These are phyloP conservation scores for Zea mays DNA, from an alignment of 176 grass and related monocot species.

Conservation along the genomic window DNA sequence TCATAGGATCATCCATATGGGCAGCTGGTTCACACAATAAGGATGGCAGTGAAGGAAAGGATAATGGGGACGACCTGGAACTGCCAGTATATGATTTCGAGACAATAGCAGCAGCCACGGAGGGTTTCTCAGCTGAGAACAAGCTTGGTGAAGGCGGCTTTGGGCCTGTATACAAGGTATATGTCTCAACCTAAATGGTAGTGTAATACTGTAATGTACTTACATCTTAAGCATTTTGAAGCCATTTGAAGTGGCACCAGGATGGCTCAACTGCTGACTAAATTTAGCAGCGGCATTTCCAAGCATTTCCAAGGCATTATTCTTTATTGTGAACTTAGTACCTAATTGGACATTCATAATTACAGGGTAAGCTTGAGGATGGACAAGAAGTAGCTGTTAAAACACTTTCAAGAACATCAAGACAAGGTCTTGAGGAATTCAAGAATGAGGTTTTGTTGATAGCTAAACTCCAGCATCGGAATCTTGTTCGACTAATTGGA, in stretches of 20 bases:
- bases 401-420: conserved; percentile 59
- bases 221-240: neutral
- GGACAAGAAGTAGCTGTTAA: conserved; percentile 82
- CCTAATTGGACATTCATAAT: conserved; percentile 27
- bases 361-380: conserved; percentile 61
- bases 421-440: conserved; percentile 66
- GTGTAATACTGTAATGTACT: neutral
- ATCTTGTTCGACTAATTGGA: conserved; percentile 71
- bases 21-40: conserved; percentile 27
- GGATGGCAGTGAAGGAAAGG: conserved; percentile 42
- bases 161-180: conserved; percentile 67
- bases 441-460: conserved; percentile 75
- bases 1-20: conserved; percentile 36
- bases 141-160: conserved; percentile 73
- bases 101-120: conserved; percentile 46
- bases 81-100: conserved; percentile 55
- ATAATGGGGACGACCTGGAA: conserved; percentile 46
- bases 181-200: neutral
- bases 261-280: neutral
- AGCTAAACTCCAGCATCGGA: conserved; percentile 72
- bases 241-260: neutral
- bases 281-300: neutral
- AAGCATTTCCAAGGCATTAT: neutral
- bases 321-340: neutral
- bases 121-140: conserved; percentile 49